These are phyloP conservation scores for Calonectria honghensis DNA, from an alignment of 2,329 filamentous ascomycete genomes.

Conservation along the genomic window DNA sequence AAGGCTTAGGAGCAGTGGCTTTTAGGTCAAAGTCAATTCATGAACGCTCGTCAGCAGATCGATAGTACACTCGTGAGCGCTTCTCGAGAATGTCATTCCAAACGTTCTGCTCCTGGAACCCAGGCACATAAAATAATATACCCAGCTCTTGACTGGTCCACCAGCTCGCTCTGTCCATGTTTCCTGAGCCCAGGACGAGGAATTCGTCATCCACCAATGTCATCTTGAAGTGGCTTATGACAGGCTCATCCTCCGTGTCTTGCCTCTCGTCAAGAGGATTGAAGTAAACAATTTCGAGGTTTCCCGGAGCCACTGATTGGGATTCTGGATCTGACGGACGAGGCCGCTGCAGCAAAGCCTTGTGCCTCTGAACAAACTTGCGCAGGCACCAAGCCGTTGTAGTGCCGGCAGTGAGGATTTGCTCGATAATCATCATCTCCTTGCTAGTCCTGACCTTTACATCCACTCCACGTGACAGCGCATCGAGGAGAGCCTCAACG, in stretches of 20 bases:
- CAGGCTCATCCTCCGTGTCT: conserved; percentile 72
- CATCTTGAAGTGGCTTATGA: conserved; percentile 86
- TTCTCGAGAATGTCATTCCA: conserved; percentile 63
- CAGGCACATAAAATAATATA: conserved; percentile 72
- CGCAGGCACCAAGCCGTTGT: conserved; percentile 80
- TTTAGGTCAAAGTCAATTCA: conserved; percentile 6
- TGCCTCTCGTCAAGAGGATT: conserved; percentile 59
- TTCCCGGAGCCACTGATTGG: conserved; percentile 65
- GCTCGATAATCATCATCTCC: conserved; percentile 85
- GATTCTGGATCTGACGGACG: conserved; percentile 63
- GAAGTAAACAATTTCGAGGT: conserved; percentile 77
- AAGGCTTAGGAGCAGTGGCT: conserved; percentile 34
- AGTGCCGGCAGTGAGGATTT: conserved; percentile 86
- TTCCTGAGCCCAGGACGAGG: conserved; percentile 85
- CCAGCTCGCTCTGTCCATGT: conserved; percentile 91
- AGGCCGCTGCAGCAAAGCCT: conserved; percentile 52
- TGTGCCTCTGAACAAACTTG: conserved; percentile 75
- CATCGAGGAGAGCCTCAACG: conserved; percentile 75
- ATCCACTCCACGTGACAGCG: conserved; percentile 79
- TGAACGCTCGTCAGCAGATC: conserved; percentile 43
- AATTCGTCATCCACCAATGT: conserved; percentile 82
- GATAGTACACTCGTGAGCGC: conserved; percentile 60
- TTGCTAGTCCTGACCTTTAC: conserved; percentile 81
- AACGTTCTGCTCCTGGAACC: conserved; percentile 59
- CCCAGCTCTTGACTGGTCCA: conserved; percentile 91